Conservation (phyloP, 177 flowering plant species). For the Vitis hybrid region DNA sequence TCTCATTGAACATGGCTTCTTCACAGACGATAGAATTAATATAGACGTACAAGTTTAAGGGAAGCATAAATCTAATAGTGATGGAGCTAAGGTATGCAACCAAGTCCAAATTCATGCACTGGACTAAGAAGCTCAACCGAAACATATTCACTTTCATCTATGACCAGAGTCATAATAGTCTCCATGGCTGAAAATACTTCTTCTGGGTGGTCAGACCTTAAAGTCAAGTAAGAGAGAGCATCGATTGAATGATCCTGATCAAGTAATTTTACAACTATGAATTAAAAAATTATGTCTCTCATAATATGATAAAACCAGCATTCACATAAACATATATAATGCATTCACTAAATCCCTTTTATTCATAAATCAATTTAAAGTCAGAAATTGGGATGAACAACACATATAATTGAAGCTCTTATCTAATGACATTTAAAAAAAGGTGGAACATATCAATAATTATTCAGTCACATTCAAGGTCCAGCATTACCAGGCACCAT, state of each 20-base stretch:
- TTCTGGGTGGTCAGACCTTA: slow-evolving; percentile 42
- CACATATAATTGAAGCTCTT: slow-evolving; percentile 6
- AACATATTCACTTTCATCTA: slow-evolving; percentile 58
- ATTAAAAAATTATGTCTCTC: too few relatives aligned
- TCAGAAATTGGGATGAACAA: neutral
- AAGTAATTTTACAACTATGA: neutral
- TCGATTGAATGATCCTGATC: neutral
- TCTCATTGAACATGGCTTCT: neutral
- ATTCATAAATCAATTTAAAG: too few relatives aligned
- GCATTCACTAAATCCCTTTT: too few relatives aligned
- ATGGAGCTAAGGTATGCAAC: too few relatives aligned
- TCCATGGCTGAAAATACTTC: slow-evolving; percentile 42
- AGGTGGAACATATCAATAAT: too few relatives aligned
- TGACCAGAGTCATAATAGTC: slow-evolving; percentile 43
- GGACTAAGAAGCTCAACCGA: slow-evolving; percentile 34
- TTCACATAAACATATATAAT: too few relatives aligned
- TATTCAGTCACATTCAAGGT: too few relatives aligned
- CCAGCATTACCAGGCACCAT: too few relatives aligned
- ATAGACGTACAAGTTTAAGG: too few relatives aligned
- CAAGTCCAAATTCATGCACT: too few relatives aligned
- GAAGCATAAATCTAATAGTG: too few relatives aligned
- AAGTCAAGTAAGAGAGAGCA: slow-evolving; percentile 6
- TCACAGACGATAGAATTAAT: neutral
- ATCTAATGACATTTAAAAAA: slow-evolving; percentile 47
- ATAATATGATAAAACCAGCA: too few relatives aligned